A percentile compares a stretch with the other conserved stretches of the same genome.
phyloP scores from a whole-genome alignment of 371 early-diverging fungal genomes.

The Mortierella sp. region DNA sequence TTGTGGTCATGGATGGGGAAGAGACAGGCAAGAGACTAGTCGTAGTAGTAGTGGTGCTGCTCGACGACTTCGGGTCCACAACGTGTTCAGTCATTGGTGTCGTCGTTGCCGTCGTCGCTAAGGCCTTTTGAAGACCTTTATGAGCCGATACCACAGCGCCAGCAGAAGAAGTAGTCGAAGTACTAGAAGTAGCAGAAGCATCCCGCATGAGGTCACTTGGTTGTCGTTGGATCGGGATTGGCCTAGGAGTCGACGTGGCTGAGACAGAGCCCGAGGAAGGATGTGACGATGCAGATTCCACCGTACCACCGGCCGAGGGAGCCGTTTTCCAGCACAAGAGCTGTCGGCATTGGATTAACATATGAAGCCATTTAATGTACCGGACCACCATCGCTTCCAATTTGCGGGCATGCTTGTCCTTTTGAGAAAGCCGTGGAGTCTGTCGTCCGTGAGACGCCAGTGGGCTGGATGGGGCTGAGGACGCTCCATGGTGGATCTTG shows the following conservation, averaged over 20 bases:
- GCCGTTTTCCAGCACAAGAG: constrained; percentile 27
- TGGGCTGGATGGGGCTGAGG: background rate
- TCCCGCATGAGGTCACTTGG: constrained; percentile 40
- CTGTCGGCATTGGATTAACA: constrained; percentile 44
- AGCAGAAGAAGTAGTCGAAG: no score
- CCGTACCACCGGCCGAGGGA: background rate
- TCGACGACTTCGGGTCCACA: background rate
- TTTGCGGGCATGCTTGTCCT: constrained; percentile 4
- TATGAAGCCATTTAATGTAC: constrained; percentile 49
- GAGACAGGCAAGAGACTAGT: constrained; percentile 14
- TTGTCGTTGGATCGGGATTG: constrained; percentile 9
- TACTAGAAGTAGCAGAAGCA: background rate
- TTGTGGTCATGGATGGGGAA: constrained; percentile 5
- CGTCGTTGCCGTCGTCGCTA: constrained; percentile 40
- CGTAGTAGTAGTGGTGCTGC: no score
- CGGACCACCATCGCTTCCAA: constrained; percentile 46
- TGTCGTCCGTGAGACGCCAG: no score
- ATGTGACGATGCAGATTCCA: background rate
- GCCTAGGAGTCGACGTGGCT: background rate
- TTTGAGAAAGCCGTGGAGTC: background rate
- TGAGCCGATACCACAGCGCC: constrained; percentile 22
- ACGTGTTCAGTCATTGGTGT: background rate
- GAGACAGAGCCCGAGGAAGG: constrained; percentile 31
- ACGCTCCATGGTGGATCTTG: constrained; percentile 4
- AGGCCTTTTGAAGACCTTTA: constrained; percentile 34